These are phyloP conservation scores for Gnomoniopsis smithogilvyi DNA, from an alignment of 2,329 filamentous ascomycete species.

Conservation along the genomic window DNA sequence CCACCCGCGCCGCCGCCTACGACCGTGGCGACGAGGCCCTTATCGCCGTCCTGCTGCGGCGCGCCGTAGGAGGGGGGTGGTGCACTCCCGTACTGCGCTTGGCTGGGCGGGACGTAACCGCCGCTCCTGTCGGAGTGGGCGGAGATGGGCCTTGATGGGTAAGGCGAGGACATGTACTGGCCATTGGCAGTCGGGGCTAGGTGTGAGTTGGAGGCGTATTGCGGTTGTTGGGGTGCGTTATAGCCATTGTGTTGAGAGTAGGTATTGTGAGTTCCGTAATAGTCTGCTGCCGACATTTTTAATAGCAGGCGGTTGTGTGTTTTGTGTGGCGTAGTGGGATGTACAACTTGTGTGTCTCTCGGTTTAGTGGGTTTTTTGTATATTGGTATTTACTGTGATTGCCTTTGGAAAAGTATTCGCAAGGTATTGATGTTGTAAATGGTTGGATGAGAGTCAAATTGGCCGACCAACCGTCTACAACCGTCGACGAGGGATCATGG, in stretches of 20 bases:
- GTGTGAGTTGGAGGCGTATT: conserved; percentile 14
- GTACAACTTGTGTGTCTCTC: background rate
- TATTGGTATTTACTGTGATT: too few species aligned
- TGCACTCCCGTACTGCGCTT: conserved; percentile 10
- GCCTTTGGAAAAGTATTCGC: too few species aligned
- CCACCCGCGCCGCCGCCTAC: conserved; percentile 52
- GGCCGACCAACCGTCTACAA: too few species aligned
- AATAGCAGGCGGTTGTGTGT: background rate
- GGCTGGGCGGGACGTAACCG: conserved; percentile 9
- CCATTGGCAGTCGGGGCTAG: conserved; percentile 12
- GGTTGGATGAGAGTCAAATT: too few species aligned
- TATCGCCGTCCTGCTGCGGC: conserved; percentile 41
- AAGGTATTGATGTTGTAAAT: too few species aligned
- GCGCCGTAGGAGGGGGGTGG: conserved; percentile 4
- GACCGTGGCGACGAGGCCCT: conserved; percentile 52
- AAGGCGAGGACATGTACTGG: background rate
- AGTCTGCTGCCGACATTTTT: conserved; percentile 24
- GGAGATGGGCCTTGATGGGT: background rate
- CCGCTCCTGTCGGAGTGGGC: conserved; percentile 8
- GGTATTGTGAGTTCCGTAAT: conserved; percentile 18
- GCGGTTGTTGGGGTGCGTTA: conserved; percentile 18
- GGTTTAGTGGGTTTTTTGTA: background rate
- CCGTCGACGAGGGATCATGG: background rate
- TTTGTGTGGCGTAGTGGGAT: too few species aligned
- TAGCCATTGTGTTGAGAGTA: conserved; percentile 9